A percentile compares a stretch with the other conserved stretches of the same genome.
Conservation (phyloP, 2,329 filamentous ascomycete genomes). For the Pleoardoris graminearum region DNA sequence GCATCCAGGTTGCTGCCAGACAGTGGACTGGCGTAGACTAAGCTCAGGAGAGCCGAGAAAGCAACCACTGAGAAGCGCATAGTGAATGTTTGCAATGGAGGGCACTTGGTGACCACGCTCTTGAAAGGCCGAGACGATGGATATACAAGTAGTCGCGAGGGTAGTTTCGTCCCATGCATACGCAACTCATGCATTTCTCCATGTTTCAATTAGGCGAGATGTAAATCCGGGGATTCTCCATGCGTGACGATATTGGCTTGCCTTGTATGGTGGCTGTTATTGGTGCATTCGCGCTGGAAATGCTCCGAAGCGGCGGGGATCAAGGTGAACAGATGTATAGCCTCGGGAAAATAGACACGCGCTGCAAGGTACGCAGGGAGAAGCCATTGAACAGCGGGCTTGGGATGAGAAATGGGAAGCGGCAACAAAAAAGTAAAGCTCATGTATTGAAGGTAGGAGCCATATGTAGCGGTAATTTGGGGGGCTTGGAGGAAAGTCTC, state of each 20-base stretch:
- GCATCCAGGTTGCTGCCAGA: neutral
- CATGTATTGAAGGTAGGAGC: no score
- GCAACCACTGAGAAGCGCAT: neutral
- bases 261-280: neutral
- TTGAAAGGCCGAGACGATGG: neutral
- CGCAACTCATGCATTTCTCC: neutral
- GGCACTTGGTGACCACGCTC: neutral
- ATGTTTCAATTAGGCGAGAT: neutral
- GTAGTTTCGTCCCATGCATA: neutral
- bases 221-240: neutral
- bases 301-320: constrained; percentile 3
- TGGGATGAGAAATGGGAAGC: no score
- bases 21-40: constrained; percentile 1
- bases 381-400: no score
- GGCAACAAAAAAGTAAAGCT: no score
- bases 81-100: neutral
- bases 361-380: neutral
- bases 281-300: constrained; percentile 3
- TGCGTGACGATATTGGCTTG: neutral
- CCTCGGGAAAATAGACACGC: neutral
- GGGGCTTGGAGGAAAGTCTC: constrained; percentile 7
- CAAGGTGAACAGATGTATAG: neutral
- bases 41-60: neutral
- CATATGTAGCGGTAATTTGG: no score
- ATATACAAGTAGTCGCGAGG: neutral